Evolutionary conservation across 371 early-diverging fungal species (phyloP).

Genomic region (Batrachochytrium dendrobatidis): DNA sequence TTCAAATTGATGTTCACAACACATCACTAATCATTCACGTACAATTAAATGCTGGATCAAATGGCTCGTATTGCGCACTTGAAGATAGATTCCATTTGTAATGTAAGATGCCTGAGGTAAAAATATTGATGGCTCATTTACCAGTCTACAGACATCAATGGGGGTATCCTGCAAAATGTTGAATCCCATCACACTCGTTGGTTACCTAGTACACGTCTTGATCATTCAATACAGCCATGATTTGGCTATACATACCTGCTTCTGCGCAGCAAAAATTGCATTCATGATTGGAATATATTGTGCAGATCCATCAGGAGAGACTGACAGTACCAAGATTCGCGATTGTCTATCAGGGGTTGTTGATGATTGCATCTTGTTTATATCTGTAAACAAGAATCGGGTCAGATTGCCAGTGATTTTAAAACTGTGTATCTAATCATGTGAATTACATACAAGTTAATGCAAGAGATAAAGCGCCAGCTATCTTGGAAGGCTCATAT

Average conservation of each 20-base stretch:
- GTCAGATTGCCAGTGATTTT: no score
- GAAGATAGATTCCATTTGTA: slow-evolving; percentile 77
- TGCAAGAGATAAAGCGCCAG: slow-evolving; percentile 54
- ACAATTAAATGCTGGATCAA: slow-evolving; percentile 82
- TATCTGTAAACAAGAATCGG: slow-evolving; percentile 8
- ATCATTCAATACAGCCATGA: neutral
- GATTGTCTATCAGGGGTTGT: slow-evolving; percentile 22
- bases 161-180: slow-evolving; percentile 71
- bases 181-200: neutral
- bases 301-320: slow-evolving; percentile 74
- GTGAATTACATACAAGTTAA: slow-evolving; percentile 42
- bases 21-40: slow-evolving; percentile 13
- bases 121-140: slow-evolving; percentile 65
- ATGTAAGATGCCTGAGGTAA: slow-evolving; percentile 88
- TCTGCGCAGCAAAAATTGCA: slow-evolving; percentile 91
- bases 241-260: slow-evolving; percentile 45
- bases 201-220: no score
- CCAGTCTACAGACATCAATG: slow-evolving; percentile 82
- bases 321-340: slow-evolving; percentile 78
- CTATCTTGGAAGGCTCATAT: slow-evolving; percentile 43
- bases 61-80: slow-evolving; percentile 48
- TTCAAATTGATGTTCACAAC: no score
- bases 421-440: no score
- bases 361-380: slow-evolving; percentile 7
- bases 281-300: slow-evolving; percentile 96